phyloP scores from a whole-genome alignment of 495 filamentous ascomycete genomes.

The Aspergillus saccharolyticus region DNA sequence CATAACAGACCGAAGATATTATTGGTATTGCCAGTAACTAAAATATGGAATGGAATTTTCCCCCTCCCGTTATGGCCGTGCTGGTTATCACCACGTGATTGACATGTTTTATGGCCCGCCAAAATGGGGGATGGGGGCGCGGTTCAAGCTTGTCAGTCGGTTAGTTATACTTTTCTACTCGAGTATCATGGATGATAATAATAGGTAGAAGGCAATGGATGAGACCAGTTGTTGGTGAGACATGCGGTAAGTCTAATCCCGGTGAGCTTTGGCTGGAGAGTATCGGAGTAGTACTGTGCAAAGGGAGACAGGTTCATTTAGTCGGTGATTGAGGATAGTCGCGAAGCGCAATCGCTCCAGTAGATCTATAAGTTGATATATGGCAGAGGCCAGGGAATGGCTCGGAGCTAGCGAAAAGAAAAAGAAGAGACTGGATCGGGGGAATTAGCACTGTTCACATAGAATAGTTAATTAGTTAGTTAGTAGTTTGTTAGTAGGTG shows the following conservation, averaged over 20 bases:
- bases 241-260: not conserved
- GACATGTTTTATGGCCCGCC: slow-evolving; percentile 6
- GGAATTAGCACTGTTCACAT: no score
- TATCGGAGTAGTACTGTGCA: no score
- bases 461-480: no score
- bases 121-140: not conserved
- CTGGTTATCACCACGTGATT: slow-evolving; percentile 11
- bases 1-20: not conserved
- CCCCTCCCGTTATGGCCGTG: not conserved
- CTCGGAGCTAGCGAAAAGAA: no score
- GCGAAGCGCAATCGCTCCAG: not conserved
- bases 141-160: not conserved
- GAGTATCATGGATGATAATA: no score
- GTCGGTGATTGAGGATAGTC: not conserved
- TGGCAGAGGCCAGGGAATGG: not conserved
- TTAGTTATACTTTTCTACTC: not conserved
- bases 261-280: not conserved
- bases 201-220: not conserved
- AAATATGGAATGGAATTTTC: no score
- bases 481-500: not conserved
- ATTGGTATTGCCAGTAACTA: not conserved
- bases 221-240: not conserved
- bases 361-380: not conserved
- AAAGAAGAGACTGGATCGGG: no score
- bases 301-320: no score